Percentiles rank a stretch among this genome's conserved stretches.
These are phyloP conservation scores for Leccinum longicurvipes DNA, from an alignment of 768 basidiomycete genomes.

Conservation along the genomic window DNA sequence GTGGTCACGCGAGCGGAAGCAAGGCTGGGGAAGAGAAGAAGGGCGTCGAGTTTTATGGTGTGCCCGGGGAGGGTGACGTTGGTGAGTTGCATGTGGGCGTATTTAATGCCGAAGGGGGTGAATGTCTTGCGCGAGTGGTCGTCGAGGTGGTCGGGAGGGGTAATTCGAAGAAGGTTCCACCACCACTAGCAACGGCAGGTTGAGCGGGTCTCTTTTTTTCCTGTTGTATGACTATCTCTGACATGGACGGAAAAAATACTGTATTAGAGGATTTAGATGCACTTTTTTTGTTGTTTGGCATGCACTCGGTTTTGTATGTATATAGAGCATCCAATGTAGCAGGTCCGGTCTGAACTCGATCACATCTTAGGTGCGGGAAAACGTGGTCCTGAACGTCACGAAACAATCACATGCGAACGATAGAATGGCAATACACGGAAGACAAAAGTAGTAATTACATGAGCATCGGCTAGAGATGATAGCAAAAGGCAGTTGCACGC, in stretches of 20 bases:
- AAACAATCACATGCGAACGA: background rate
- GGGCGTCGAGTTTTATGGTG: constrained; percentile 55
- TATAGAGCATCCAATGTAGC: background rate
- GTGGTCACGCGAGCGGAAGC: background rate
- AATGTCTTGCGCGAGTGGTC: constrained; percentile 52
- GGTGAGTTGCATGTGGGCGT: constrained; percentile 56
- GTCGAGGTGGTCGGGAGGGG: constrained; percentile 51
- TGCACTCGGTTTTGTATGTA: background rate
- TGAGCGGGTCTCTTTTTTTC: constrained; percentile 26
- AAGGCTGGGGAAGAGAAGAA: constrained; percentile 41
- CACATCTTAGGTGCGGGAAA: background rate
- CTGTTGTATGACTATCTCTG: background rate
- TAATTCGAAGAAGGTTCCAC: constrained; percentile 18
- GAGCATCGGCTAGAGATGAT: constrained; percentile 12
- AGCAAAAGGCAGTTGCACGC: constrained; percentile 14
- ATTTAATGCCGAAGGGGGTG: constrained; percentile 46
- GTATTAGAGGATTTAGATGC: background rate
- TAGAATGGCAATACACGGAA: constrained; percentile 16
- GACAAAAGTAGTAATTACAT: constrained; percentile 25
- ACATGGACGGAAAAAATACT: background rate
- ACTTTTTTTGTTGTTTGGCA: background rate
- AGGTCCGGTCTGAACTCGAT: background rate
- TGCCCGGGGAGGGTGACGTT: constrained; percentile 46
- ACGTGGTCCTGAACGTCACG: background rate
- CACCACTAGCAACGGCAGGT: constrained; percentile 12